Evolutionary conservation across 805 yeast species (phyloP).

Genomic region (Diddensiella santjacobensis): DNA sequence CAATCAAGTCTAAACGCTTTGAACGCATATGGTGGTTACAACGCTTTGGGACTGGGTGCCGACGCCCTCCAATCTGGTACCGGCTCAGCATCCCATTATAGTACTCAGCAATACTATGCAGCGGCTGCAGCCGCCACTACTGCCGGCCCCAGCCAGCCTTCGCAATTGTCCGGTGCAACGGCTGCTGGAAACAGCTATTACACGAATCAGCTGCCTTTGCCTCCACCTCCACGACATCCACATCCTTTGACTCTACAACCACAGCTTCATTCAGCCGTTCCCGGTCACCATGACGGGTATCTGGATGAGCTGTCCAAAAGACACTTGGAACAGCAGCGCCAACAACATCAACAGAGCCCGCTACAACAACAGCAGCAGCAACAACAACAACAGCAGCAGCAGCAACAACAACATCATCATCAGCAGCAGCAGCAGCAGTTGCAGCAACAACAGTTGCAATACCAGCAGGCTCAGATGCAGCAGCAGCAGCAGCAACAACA

Average conservation of each 20-base stretch:
- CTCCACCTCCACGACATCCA: constrained; percentile 1
- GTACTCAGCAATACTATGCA: background rate
- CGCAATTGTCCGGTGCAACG: constrained; percentile 1
- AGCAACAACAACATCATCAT: constrained; percentile 3
- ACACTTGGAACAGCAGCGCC: constrained; percentile 3
- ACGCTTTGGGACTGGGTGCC: background rate
- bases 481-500: constrained; percentile 12
- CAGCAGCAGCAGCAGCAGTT: constrained; percentile 5
- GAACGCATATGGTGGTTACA: background rate
- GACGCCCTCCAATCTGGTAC: background rate
- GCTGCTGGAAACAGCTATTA: background rate
- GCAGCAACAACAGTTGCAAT: constrained; percentile 9
- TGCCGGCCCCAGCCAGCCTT: background rate
- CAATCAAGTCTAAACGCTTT: background rate
- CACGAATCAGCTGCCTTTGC: background rate
- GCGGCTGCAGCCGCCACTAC: background rate
- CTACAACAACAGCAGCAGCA: constrained; percentile 4
- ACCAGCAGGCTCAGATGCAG: constrained; percentile 8
- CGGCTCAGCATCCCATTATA: background rate
- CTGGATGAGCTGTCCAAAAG: background rate
- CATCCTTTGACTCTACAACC: constrained; percentile 2
- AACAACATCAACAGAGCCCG: constrained; percentile 8
- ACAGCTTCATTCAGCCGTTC: background rate
- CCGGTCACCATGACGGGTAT: background rate
- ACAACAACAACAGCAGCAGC: constrained; percentile 6